Evolutionary conservation across 2,329 filamentous ascomycete genomes (phyloP), one percentile per base, ranked within the genome.

Genomic region (Epichloe festucae): DNA sequence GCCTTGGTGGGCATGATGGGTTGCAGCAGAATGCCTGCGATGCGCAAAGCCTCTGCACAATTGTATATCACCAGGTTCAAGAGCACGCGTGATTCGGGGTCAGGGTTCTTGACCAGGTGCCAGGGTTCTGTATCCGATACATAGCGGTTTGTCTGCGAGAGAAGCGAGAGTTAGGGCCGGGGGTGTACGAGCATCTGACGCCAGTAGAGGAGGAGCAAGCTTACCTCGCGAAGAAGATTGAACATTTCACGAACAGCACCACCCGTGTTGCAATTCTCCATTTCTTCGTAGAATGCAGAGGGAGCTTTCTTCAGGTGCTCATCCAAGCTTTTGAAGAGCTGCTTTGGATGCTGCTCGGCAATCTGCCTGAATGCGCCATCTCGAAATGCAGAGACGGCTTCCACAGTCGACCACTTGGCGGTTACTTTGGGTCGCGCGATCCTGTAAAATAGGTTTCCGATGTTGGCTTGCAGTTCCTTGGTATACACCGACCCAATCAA

Each of bases 1-100:
- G 88, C 78, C 66, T 94, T 95, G 41, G 71, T 74, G 0, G 93
- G 93, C 77, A 98, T 95, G 62, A 90, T 87, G 1, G 93, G 89
- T 66, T 95, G 90, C 44, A 98, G 71, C 46, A 97, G 72, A 58
- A 98, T 95, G 14, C 84, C 88, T 0, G 76, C 73, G 23, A 96
- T 79, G 39, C 93, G 84, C 46, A 96, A 65, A 4, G 85, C 78
- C 68, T 98, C 93, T 8, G 83, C 78, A 43, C 76, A 73, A 43
- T 85, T 74, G 65, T 80, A 96, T 31, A 98, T 73, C 39, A 78
- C 75, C 58, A 74, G 72, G 56, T 83, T 70, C 15, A 83, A 68
- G 2, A 74, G 66, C 44, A 51, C 62, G 1, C 64, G 67, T 36
- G 67, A 67, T 2, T 64, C 60, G 0, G 60, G 56, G 5, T 66